Percentiles rank a stretch among this genome's conserved stretches.
Conservation (phyloP, 805 yeast species). For the Pichia deserticola region DNA sequence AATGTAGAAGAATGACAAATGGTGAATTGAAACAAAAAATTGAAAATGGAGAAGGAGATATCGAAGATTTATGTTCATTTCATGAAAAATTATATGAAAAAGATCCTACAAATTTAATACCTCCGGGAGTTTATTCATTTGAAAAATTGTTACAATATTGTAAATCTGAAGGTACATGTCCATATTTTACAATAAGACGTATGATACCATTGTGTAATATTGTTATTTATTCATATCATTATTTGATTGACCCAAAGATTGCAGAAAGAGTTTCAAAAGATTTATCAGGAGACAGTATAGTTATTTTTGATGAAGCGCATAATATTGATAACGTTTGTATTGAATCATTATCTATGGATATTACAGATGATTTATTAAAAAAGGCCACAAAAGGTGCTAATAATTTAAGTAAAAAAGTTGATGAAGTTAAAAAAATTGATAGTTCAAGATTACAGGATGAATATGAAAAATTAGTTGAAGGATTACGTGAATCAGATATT, state of each 20-base stretch:
- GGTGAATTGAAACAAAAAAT: constrained; percentile 72
- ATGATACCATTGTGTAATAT: constrained; percentile 94
- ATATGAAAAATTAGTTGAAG: constrained; percentile 85
- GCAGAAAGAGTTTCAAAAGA: constrained; percentile 93
- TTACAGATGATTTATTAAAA: constrained; percentile 83
- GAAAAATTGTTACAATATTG: constrained; percentile 77
- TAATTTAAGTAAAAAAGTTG: constrained; percentile 72
- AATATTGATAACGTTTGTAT: constrained; percentile 98
- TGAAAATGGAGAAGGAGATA: constrained; percentile 51
- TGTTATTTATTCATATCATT: constrained; percentile 93
- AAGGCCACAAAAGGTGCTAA: constrained; percentile 84
- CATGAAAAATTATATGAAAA: constrained; percentile 84
- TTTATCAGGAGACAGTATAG: constrained; percentile 83
- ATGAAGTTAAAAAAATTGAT: constrained; percentile 75
- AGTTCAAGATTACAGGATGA: constrained; percentile 81
- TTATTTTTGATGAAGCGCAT: constrained; percentile 97
- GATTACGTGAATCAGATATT: constrained; percentile 75
- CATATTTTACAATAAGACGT: constrained; percentile 95
- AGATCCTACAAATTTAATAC: constrained; percentile 85
- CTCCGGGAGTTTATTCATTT: constrained; percentile 91
- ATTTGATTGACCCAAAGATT: constrained; percentile 91
- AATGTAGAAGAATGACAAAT: constrained; percentile 89
- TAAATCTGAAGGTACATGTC: constrained; percentile 75
- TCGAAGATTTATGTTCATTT: constrained; percentile 63
- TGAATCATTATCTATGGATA: constrained; percentile 84